A percentile compares a stretch with the other conserved stretches of the same genome.
Conservation (phyloP, 306 rosid genomes). For the Pyrus communis region DNA sequence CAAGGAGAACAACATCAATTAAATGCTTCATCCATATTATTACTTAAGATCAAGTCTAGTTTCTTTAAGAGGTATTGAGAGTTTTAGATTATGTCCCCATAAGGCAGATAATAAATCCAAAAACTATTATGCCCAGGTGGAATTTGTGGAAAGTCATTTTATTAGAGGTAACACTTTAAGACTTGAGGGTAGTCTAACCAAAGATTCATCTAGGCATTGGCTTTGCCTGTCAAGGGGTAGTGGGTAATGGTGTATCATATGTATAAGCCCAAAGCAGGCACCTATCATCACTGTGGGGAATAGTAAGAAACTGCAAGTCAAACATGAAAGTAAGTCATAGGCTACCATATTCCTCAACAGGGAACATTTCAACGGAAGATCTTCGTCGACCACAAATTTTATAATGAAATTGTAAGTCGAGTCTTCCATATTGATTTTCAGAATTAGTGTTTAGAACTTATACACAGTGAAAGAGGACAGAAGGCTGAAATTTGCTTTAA, state of each 20-base stretch:
- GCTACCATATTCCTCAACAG: not conserved
- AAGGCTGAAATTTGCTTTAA: not conserved
- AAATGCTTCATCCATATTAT: not conserved
- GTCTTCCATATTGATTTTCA: not conserved
- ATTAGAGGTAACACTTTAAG: not conserved
- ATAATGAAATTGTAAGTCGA: not conserved
- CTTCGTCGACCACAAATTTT: not conserved
- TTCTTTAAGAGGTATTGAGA: not conserved
- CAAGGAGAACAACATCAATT: slow-evolving; percentile 5
- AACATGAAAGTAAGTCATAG: not conserved
- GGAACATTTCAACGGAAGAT: not conserved
- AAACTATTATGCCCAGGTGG: not conserved
- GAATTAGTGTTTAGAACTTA: not conserved
- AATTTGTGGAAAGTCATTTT: not conserved
- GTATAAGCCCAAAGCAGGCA: not conserved
- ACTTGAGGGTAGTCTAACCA: not conserved
- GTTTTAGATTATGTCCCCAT: not conserved
- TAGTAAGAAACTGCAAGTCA: not conserved
- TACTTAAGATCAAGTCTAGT: not conserved
- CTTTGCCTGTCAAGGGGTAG: not conserved
- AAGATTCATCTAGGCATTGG: not conserved
- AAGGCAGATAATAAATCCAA: not conserved
- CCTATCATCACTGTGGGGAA: not conserved
- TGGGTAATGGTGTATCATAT: not conserved
- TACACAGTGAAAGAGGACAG: not conserved